Evolutionary conservation across 208 protist genomes (phyloP).

Genomic region (Novymonas esmeraldas): DNA sequence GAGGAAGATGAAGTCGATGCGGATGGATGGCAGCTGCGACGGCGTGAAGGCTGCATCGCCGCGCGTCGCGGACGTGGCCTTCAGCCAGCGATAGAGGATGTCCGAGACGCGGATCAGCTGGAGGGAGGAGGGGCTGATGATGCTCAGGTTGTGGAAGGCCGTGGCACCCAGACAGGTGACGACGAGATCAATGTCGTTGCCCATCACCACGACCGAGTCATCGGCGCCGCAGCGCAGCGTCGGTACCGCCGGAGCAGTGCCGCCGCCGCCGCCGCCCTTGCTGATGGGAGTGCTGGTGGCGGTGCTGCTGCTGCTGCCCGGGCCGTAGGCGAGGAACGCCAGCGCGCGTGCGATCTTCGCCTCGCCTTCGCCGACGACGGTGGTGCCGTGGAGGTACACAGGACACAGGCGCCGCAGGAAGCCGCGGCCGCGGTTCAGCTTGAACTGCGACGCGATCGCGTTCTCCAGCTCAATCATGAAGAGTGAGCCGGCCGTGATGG

Average conservation of each 20-base stretch:
- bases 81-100: slow-evolving; percentile 82
- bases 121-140: slow-evolving; percentile 80
- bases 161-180: slow-evolving; percentile 84
- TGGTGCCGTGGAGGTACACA: slow-evolving; percentile 81
- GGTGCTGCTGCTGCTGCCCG: background rate
- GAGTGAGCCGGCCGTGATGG: slow-evolving; percentile 80
- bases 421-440: slow-evolving; percentile 55
- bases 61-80: slow-evolving; percentile 38
- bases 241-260: background rate
- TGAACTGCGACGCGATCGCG: slow-evolving; percentile 76
- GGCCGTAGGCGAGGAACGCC: slow-evolving; percentile 56
- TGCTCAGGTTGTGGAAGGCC: slow-evolving; percentile 80
- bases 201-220: slow-evolving; percentile 72
- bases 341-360: slow-evolving; percentile 84
- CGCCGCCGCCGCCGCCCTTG: background rate
- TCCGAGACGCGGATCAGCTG: slow-evolving; percentile 77
- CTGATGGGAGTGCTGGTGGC: background rate
- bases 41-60: slow-evolving; percentile 44
- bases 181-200: slow-evolving; percentile 89
- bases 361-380: slow-evolving; percentile 83
- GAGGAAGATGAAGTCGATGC: slow-evolving; percentile 85
- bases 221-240: slow-evolving; percentile 53
- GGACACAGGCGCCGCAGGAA: slow-evolving; percentile 61
- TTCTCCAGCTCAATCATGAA: slow-evolving; percentile 91
- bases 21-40: slow-evolving; percentile 64